phyloP scores from a whole-genome alignment of 1,139 yeast genomes.

The Citeromyces siamensis region DNA sequence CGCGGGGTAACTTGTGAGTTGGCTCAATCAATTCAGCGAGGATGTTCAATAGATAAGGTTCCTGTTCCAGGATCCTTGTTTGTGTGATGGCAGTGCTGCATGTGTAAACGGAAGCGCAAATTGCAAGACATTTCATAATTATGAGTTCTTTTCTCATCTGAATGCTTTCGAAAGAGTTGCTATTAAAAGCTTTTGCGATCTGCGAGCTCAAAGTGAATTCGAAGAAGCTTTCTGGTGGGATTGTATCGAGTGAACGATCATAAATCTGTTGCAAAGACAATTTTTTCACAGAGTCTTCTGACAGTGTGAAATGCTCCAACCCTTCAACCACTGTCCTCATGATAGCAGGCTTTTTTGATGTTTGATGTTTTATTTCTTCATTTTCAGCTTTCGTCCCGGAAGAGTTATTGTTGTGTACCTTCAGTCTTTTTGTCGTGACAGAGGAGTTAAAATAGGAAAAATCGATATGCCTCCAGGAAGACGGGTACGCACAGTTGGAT shows the following conservation, averaged over 20 bases:
- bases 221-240: slow-evolving; percentile 56
- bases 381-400: slow-evolving; percentile 6
- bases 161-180: slow-evolving; percentile 39
- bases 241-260: slow-evolving; percentile 40
- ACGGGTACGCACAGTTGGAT: slow-evolving; percentile 14
- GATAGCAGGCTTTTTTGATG: slow-evolving; percentile 12
- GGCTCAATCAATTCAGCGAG: slow-evolving; percentile 61
- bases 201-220: slow-evolving; percentile 52
- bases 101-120: slow-evolving; percentile 41
- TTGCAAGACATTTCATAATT: slow-evolving; percentile 52
- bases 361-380: slow-evolving; percentile 10
- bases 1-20: slow-evolving; percentile 33
- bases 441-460: slow-evolving; percentile 38
- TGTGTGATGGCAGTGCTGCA: slow-evolving; percentile 43
- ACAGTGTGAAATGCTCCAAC: slow-evolving; percentile 28
- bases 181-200: slow-evolving; percentile 62
- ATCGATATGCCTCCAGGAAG: slow-evolving; percentile 37
- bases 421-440: slow-evolving; percentile 5
- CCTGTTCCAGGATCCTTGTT: slow-evolving; percentile 56
- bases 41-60: slow-evolving; percentile 63
- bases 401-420: not conserved
- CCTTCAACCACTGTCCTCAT: slow-evolving; percentile 22
- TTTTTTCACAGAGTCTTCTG: slow-evolving; percentile 35
- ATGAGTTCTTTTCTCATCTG: slow-evolving; percentile 46
- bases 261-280: slow-evolving; percentile 50